Evolutionary conservation across 148 eudicot species (phyloP), one percentile per base, ranked within the genome.

Genomic region (Rhododendron ovatum): DNA sequence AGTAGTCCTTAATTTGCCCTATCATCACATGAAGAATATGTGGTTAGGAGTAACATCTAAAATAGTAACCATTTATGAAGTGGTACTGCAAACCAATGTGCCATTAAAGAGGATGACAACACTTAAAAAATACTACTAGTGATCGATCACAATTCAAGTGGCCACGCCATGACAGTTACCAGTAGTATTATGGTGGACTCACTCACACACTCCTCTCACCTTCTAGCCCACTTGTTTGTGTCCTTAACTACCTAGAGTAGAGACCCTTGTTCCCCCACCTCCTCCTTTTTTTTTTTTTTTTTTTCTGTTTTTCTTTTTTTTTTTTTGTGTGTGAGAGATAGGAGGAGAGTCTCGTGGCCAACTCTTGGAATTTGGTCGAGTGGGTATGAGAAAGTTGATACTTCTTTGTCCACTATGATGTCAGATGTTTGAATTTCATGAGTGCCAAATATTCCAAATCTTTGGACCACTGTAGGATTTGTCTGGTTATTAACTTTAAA

Each of bases 171-270:
- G 85, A 84, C 63, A 84, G 48, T 41, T 73, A 50, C 85, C n/a
- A 33, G 30, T 26, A 8, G 30, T 26, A 8, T 13, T 33, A 73
- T 73, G 85, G 85, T 84, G 78, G 59, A 47, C 18, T 71, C 41
- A 47, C 18, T 71, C 41, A 33, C 63, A 33, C 85, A 5, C 84
- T 65, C 85, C 77, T 15, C 57, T 43, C 53, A 9, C 74, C 33
- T 53, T 35, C 80, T 50, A 26, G 2, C 80, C 85, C 85, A 84
- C 85, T 84, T 48, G 78, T 20, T 45, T 43, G 85, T 83, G 78
- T 26, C 79, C 79, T 55, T 47, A 30, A 30, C 0, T 30, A 83
- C 85, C 76, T 2, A 35, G n/a, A 26, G 1, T 14, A 24, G 30
- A 26, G 45, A 41, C 45, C 14, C 33, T 35, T 83, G 26, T 43